These are phyloP conservation scores for Pezicula rhizophila DNA, from an alignment of 2,329 filamentous ascomycete genomes.

Conservation along the genomic window DNA sequence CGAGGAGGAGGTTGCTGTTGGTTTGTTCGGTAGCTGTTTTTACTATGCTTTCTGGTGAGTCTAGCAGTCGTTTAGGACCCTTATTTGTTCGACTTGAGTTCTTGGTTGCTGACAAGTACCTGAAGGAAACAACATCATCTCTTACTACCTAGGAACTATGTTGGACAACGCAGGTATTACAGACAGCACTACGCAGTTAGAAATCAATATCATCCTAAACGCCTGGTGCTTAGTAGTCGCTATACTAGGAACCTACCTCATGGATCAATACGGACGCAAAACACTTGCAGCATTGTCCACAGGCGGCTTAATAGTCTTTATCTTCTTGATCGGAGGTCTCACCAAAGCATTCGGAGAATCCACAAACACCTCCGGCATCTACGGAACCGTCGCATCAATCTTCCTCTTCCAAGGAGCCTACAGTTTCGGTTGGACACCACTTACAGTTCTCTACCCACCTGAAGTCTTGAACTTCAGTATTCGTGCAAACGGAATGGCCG, in stretches of 20 bases:
- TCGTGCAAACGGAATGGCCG: constrained; percentile 36
- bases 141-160: constrained; percentile 1
- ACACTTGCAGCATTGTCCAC: constrained; percentile 35
- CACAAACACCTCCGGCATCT: constrained; percentile 1
- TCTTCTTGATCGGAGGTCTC: constrained; percentile 48
- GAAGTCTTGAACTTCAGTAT: constrained; percentile 41
- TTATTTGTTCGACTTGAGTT: background rate
- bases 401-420: constrained; percentile 48
- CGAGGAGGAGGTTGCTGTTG: background rate
- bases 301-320: constrained; percentile 32
- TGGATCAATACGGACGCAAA: constrained; percentile 38
- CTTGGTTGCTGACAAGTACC: constrained; percentile 22
- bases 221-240: constrained; percentile 39
- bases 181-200: background rate
- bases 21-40: background rate
- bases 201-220: constrained; percentile 42
- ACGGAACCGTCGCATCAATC: constrained; percentile 35
- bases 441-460: constrained; percentile 41
- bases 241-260: constrained; percentile 37
- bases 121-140: background rate
- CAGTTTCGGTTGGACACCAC: constrained; percentile 42
- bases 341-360: constrained; percentile 33
- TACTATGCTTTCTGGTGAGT: constrained; percentile 1
- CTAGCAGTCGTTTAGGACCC: background rate
- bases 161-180: background rate